phyloP scores from a whole-genome alignment of 1,284 basidiomycete species.

The Cutaneotrichosporon cyanovorans region DNA sequence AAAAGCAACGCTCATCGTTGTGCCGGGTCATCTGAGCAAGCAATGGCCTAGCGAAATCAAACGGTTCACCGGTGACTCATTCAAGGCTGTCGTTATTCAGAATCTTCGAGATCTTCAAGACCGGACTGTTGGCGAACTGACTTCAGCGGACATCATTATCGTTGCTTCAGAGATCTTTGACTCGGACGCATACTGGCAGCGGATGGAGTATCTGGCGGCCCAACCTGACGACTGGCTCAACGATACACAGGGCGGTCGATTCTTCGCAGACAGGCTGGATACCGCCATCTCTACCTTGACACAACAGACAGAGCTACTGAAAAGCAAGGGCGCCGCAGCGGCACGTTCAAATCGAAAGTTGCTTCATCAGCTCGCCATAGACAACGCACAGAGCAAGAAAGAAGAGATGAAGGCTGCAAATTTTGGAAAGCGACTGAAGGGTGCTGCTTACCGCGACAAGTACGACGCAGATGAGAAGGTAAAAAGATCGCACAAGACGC shows the following conservation, averaged over 20 bases:
- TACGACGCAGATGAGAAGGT: conserved; percentile 29
- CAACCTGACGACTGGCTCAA: conserved; percentile 37
- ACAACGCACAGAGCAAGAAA: conserved; percentile 33
- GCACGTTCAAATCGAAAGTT: conserved; percentile 59
- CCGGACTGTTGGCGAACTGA: conserved; percentile 65
- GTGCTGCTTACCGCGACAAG: conserved; percentile 38
- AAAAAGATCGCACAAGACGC: conserved; percentile 42
- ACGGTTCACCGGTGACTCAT: conserved; percentile 64
- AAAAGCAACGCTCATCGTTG: conserved; percentile 75
- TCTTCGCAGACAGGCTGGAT: conserved; percentile 72
- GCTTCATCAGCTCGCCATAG: conserved; percentile 39
- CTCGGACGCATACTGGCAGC: conserved; percentile 59
- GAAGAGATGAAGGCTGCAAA: conserved; percentile 35
- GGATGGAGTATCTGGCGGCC: conserved; percentile 53
- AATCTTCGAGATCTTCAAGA: conserved; percentile 66
- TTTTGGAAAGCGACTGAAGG: conserved; percentile 41
- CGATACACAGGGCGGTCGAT: conserved; percentile 61
- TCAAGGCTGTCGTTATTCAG: conserved; percentile 53
- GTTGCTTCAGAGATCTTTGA: conserved; percentile 80
- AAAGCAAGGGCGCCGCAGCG: conserved; percentile 53
- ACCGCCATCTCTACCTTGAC: conserved; percentile 55
- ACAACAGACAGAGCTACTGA: conserved; percentile 59
- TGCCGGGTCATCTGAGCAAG: conserved; percentile 78
- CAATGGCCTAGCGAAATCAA: conserved; percentile 83
- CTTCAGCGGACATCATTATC: conserved; percentile 78